A percentile compares a stretch with the other conserved stretches of the same genome.
Conservation (phyloP, 2,329 filamentous ascomycete species). For the Botrytis galanthina region DNA sequence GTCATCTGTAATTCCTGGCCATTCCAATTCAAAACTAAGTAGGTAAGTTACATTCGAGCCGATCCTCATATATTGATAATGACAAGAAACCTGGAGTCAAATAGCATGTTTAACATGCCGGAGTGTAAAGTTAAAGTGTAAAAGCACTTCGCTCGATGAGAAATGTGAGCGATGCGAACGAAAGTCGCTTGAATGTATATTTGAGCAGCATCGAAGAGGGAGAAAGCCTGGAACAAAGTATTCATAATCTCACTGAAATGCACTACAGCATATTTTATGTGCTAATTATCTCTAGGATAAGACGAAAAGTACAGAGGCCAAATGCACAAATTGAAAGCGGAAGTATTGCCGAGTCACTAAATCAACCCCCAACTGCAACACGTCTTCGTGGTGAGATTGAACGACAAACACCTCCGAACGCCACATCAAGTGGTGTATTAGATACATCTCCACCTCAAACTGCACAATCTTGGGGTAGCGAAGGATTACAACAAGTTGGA, state of each 20-base stretch:
- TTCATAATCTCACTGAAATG: background rate
- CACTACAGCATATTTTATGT: background rate
- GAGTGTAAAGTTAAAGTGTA: conserved; percentile 44
- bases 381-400: background rate
- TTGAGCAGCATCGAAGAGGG: conserved; percentile 43
- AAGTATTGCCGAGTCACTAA: background rate
- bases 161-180: conserved; percentile 42
- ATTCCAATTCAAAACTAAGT: background rate
- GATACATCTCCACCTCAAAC: background rate
- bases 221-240: conserved; percentile 42
- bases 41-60: background rate
- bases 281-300: background rate
- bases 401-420: background rate
- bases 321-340: background rate
- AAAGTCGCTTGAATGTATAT: conserved; percentile 42
- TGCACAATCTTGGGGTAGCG: background rate
- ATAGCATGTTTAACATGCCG: conserved; percentile 43
- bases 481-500: conserved; percentile 38
- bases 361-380: background rate
- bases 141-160: conserved; percentile 26
- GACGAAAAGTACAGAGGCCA: background rate
- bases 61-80: background rate
- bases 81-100: background rate
- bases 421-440: too few relatives aligned
- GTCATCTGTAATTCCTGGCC: background rate